A percentile compares a stretch with the other conserved stretches of the same genome.
Conservation (phyloP, 345 rosid species). For the Acer saccharum region DNA sequence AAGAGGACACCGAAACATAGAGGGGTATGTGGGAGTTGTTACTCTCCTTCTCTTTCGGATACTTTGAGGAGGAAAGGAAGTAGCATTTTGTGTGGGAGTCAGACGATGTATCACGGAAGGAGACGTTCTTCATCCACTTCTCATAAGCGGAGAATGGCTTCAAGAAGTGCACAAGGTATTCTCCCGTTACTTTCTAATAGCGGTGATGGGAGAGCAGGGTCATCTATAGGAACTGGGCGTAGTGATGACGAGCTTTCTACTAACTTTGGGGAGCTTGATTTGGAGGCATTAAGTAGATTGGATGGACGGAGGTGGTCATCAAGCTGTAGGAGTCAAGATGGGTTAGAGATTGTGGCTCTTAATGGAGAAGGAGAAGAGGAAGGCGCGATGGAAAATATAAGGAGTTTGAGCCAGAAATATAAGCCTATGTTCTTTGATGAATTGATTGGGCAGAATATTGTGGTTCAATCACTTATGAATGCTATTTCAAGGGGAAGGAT, state of each 20-base stretch:
- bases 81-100: constrained; percentile 78
- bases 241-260: constrained; percentile 94
- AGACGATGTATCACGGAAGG: constrained; percentile 55
- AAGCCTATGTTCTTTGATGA: constrained; percentile 83
- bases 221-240: constrained; percentile 67
- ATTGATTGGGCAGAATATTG: constrained; percentile 88
- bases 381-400: constrained; percentile 55
- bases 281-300: constrained; percentile 97
- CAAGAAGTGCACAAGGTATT: constrained; percentile 69
- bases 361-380: constrained; percentile 72
- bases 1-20: constrained; percentile 77
- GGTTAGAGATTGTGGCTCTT: constrained; percentile 60
- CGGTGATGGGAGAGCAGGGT: constrained; percentile 70
- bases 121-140: constrained; percentile 48
- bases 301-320: constrained; percentile 97
- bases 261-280: constrained; percentile 88
- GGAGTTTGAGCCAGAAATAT: constrained; percentile 88
- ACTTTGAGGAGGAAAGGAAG: constrained; percentile 85
- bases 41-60: constrained; percentile 91
- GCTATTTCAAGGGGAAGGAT: constrained; percentile 77
- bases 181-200: constrained; percentile 75
- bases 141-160: constrained; percentile 51
- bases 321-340: constrained; percentile 89
- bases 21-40: constrained; percentile 72
- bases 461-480: constrained; percentile 77